phyloP scores from a whole-genome alignment of 2,329 filamentous ascomycete genomes.

The Aspergillus intermedius region DNA sequence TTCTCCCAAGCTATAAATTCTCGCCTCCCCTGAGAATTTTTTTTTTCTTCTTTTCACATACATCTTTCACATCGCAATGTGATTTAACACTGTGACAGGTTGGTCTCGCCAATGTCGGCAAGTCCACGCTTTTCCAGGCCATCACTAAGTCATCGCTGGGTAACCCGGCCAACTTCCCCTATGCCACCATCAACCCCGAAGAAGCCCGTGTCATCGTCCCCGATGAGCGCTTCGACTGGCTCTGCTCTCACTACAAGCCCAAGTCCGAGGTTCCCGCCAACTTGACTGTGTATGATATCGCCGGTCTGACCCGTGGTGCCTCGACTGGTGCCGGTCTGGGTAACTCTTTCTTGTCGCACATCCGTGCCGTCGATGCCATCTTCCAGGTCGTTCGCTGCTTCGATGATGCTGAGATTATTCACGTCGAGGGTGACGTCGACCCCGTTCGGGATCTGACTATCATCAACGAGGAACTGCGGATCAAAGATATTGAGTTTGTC shows the following conservation, averaged over 20 bases:
- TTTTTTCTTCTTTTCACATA: slow-evolving; percentile 4
- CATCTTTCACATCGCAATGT: slow-evolving; percentile 1
- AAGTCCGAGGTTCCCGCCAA: slow-evolving; percentile 97
- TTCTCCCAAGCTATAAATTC: slow-evolving; percentile 16
- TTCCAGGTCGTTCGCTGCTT: slow-evolving; percentile 97
- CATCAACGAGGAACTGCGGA: slow-evolving; percentile 89
- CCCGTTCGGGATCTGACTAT: slow-evolving; percentile 90
- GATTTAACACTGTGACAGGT: slow-evolving; percentile 52
- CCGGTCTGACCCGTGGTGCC: slow-evolving; percentile 88
- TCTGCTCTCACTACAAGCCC: slow-evolving; percentile 92
- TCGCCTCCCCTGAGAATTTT: slow-evolving; percentile 11
- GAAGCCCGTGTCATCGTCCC: slow-evolving; percentile 96
- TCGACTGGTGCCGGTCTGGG: slow-evolving; percentile 96
- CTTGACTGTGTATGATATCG: slow-evolving; percentile 97
- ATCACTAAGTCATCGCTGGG: slow-evolving; percentile 97
- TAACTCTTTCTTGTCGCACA: slow-evolving; percentile 97
- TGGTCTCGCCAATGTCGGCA: slow-evolving; percentile 97
- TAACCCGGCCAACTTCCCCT: slow-evolving; percentile 99
- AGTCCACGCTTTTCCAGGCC: slow-evolving; percentile 98
- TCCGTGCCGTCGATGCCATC: slow-evolving; percentile 95
- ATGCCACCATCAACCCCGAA: slow-evolving; percentile 97
- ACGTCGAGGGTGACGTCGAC: slow-evolving; percentile 98
- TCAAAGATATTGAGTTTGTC: slow-evolving; percentile 98
- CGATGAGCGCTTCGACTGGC: slow-evolving; percentile 92
- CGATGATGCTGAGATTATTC: slow-evolving; percentile 98